These are phyloP conservation scores for Fusarium musae DNA, from an alignment of 2,329 filamentous ascomycete genomes.

Conservation along the genomic window DNA sequence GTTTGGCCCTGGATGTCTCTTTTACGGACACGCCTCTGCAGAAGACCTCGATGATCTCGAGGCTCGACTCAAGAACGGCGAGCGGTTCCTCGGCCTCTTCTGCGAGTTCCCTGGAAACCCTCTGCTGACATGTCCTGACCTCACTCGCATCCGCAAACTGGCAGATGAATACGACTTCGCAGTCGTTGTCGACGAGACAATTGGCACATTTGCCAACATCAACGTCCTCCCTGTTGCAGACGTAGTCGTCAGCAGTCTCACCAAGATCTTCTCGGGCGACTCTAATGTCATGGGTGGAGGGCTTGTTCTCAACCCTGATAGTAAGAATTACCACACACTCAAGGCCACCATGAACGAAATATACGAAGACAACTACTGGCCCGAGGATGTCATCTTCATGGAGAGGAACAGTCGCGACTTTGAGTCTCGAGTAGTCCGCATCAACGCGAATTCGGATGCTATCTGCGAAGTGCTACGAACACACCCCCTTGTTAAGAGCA, in stretches of 20 bases:
- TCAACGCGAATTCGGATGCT: slow-evolving; percentile 86
- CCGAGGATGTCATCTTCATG: slow-evolving; percentile 92
- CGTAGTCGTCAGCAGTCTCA: slow-evolving; percentile 92
- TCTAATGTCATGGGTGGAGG: slow-evolving; percentile 98
- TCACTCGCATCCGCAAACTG: slow-evolving; percentile 80
- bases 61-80: slow-evolving; percentile 72
- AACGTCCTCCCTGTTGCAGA: slow-evolving; percentile 91
- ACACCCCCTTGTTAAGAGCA: slow-evolving; percentile 73
- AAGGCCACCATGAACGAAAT: slow-evolving; percentile 72
- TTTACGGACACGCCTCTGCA: slow-evolving; percentile 84
- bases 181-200: slow-evolving; percentile 93
- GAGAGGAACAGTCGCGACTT: slow-evolving; percentile 97
- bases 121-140: slow-evolving; percentile 84
- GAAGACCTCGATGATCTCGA: slow-evolving; percentile 89
- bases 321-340: slow-evolving; percentile 76
- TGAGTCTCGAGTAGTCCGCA: slow-evolving; percentile 80
- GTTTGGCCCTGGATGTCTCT: slow-evolving; percentile 88
- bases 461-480: slow-evolving; percentile 77
- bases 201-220: slow-evolving; percentile 96
- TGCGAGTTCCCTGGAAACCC: slow-evolving; percentile 97
- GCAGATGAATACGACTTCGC: slow-evolving; percentile 89
- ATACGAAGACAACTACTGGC: slow-evolving; percentile 93
- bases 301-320: slow-evolving; percentile 70
- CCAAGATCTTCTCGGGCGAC: slow-evolving; percentile 97
- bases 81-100: slow-evolving; percentile 84